Evolutionary conservation across 148 eudicot species (phyloP).

Genomic region (Persicaria tinctoria): DNA sequence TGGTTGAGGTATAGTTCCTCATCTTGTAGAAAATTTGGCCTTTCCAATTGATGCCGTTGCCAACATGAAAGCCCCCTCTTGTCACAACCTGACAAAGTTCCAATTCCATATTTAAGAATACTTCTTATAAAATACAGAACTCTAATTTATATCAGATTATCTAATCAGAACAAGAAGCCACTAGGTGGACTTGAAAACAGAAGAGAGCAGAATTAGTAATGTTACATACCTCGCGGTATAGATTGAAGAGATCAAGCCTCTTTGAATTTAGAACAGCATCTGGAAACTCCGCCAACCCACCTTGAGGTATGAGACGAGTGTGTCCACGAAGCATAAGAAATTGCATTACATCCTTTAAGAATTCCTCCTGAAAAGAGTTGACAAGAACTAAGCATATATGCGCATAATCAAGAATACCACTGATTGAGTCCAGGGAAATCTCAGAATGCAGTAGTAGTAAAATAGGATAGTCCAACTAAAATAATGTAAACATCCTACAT

Average conservation of each 20-base stretch:
- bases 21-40: slow-evolving; percentile 98
- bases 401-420: background rate
- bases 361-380: slow-evolving; percentile 59
- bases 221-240: slow-evolving; percentile 82
- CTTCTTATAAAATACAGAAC: background rate
- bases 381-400: slow-evolving; percentile 4
- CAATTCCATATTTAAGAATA: background rate
- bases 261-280: slow-evolving; percentile 95
- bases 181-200: background rate
- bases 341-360: slow-evolving; percentile 91
- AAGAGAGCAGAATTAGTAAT: background rate
- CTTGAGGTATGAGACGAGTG: slow-evolving; percentile 95
- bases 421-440: background rate
- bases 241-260: slow-evolving; percentile 83
- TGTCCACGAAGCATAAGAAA: slow-evolving; percentile 92
- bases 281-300: slow-evolving; percentile 91
- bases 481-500: background rate
- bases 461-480: background rate
- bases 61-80: slow-evolving; percentile 98
- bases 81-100: slow-evolving; percentile 68
- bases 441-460: background rate
- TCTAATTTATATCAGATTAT: background rate
- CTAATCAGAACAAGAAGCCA: background rate
- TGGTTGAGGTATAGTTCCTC: slow-evolving; percentile 90
- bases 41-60: slow-evolving; percentile 99